Evolutionary conservation across 352 stramenopile genomes (phyloP), one percentile per base, ranked within the genome.

Genomic region (Bremia lactucae): DNA sequence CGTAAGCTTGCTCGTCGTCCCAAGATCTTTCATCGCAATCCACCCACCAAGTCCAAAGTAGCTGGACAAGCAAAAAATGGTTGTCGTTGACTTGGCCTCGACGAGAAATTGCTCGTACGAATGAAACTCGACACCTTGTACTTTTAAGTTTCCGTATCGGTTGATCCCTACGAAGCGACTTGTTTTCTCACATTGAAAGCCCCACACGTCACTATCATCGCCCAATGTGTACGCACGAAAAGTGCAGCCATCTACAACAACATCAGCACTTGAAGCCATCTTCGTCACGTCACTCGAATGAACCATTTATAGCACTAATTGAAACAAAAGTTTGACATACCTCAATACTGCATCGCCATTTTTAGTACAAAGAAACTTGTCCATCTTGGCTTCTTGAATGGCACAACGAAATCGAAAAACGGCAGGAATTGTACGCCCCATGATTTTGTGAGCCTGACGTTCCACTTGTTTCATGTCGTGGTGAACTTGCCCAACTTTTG

Each of bases 81-180:
- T 50, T 13, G 74, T 87, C 11, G 36, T 65, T 4, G 62, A 20
- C 26, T 79, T 72, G 29, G 40, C 24, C 16, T 87, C 71, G 18
- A 90, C 63, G 0, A 73, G 62, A 42, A 90, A 81, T 25, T 86
- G 74, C 42, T 90, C 77, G 52, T 87, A 90, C 24, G 74, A 85
- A 16, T 78, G 62, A 3, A 90, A 55, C 33, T 76, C 72, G 7
- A 34, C 40, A 0, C 72, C 77, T 45, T 55, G 60, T 6, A 87
- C 62, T 45, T 85, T 87, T 1, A 90, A 36, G 10, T 66, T 68
- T 15, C 77, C 77, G 33, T 72, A 80, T 1, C 68, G 68, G 26
- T 87, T 90, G 31, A 90, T 53, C 4, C 77, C 77, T 4, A 90
- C 39, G 47, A 84, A 90, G 6, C 68, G 37, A 41, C 62, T 79